Conservation (phyloP, 2,329 filamentous ascomycete species). For the Hypomyces perniciosus region DNA sequence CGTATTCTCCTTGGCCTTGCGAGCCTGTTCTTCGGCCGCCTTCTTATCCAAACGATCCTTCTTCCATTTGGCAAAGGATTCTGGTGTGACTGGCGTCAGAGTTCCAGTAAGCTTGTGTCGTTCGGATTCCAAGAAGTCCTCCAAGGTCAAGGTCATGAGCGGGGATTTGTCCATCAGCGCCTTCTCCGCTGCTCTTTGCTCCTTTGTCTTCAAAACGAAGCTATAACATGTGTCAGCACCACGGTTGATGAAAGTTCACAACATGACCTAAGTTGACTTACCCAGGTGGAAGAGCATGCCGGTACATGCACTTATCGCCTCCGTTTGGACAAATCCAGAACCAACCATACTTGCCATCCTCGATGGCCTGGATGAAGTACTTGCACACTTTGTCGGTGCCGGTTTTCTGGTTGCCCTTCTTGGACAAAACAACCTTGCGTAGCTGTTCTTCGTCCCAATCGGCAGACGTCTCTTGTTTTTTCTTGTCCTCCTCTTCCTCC, state of each 20-base stretch:
- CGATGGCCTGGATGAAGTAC: slow-evolving; percentile 92
- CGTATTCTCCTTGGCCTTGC: slow-evolving; percentile 89
- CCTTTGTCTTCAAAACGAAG: slow-evolving; percentile 95
- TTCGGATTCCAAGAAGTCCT: slow-evolving; percentile 96
- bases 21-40: slow-evolving; percentile 84
- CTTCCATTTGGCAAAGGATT: slow-evolving; percentile 96
- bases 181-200: slow-evolving; percentile 92
- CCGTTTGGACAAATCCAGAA: slow-evolving; percentile 98
- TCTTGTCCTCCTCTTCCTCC: slow-evolving; percentile 62
- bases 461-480: slow-evolving; percentile 87
- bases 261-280: slow-evolving; percentile 44
- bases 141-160: slow-evolving; percentile 85
- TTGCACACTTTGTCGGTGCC: slow-evolving; percentile 99
- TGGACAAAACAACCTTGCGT: slow-evolving; percentile 81
- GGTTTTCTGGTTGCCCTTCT: slow-evolving; percentile 94
- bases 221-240: slow-evolving; percentile 40
- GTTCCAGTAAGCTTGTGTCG: slow-evolving; percentile 89
- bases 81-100: slow-evolving; percentile 87
- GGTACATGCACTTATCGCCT: slow-evolving; percentile 97
- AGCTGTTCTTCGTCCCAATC: slow-evolving; percentile 98
- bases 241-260: not conserved
- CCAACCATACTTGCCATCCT: slow-evolving; percentile 98
- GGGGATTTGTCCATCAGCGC: slow-evolving; percentile 94
- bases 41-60: slow-evolving; percentile 92
- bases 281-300: slow-evolving; percentile 90